Conservation (phyloP, 108 stramenopile species). For the Nannochloropsis salina region DNA sequence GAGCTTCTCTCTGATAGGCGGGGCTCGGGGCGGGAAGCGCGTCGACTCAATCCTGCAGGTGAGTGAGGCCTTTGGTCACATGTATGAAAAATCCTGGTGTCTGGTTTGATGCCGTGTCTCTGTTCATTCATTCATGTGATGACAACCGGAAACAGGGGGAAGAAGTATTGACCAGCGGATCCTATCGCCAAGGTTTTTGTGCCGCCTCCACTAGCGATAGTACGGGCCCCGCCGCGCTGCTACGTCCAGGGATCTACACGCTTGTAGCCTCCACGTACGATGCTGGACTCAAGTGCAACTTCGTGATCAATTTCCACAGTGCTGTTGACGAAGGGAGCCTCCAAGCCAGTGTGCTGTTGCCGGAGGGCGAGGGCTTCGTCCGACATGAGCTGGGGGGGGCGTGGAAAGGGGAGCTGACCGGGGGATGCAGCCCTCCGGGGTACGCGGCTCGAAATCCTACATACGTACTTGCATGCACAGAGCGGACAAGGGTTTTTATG, state of each 20-base stretch:
- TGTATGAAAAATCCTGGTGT: no score
- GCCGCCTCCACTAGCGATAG: slow-evolving; percentile 8
- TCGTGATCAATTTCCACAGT: background rate
- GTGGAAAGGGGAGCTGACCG: background rate
- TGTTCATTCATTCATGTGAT: no score
- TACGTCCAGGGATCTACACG: slow-evolving; percentile 40
- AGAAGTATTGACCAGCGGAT: slow-evolving; percentile 34
- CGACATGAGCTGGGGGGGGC: background rate
- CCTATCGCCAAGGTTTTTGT: slow-evolving; percentile 42
- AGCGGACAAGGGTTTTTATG: background rate
- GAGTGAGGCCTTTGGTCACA: background rate
- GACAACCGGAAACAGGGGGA: background rate
- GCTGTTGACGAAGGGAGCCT: background rate
- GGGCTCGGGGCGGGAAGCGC: background rate
- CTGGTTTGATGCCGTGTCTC: no score
- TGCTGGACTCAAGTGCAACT: background rate
- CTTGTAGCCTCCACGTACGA: slow-evolving; percentile 39
- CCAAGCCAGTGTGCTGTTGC: background rate
- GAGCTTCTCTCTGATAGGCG: slow-evolving; percentile 2
- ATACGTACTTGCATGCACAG: background rate
- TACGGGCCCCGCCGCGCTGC: background rate
- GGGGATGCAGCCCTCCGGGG: background rate
- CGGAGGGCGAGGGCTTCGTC: background rate
- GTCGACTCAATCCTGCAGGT: background rate
- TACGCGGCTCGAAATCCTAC: background rate